Evolutionary conservation across 2,329 filamentous ascomycete species (phyloP).

Genomic region (Pseudocercospora fijiensis): DNA sequence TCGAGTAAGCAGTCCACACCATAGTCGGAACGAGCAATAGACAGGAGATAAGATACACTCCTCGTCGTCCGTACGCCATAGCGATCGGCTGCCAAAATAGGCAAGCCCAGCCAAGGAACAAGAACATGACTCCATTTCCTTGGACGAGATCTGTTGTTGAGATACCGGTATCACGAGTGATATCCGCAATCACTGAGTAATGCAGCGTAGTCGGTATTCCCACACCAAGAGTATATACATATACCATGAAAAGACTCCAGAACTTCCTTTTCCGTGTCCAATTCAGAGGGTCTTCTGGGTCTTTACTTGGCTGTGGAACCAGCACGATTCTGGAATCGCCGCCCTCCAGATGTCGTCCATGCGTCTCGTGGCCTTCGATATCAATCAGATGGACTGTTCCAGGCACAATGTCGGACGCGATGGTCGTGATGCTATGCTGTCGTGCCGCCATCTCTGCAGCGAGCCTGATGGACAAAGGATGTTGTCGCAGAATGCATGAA

Average conservation of each 20-base stretch:
- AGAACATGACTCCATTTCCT: slow-evolving; percentile 40
- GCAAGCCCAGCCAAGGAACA: slow-evolving; percentile 48
- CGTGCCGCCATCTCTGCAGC: not conserved
- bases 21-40: slow-evolving; percentile 24
- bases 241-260: slow-evolving; percentile 21
- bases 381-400: slow-evolving; percentile 27
- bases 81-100: slow-evolving; percentile 52
- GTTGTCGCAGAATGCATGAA: not conserved
- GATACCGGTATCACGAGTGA: slow-evolving; percentile 28
- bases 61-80: slow-evolving; percentile 43
- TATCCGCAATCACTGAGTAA: slow-evolving; percentile 40
- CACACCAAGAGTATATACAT: slow-evolving; percentile 37
- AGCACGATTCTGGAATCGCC: slow-evolving; percentile 22
- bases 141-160: slow-evolving; percentile 27
- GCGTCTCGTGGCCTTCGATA: slow-evolving; percentile 5
- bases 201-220: slow-evolving; percentile 38
- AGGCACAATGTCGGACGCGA: slow-evolving; percentile 17
- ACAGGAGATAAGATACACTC: slow-evolving; percentile 29
- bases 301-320: slow-evolving; percentile 26
- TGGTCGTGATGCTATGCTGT: not conserved
- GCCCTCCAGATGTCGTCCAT: slow-evolving; percentile 8
- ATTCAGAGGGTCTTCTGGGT: slow-evolving; percentile 30
- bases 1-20: slow-evolving; percentile 26
- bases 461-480: not conserved
- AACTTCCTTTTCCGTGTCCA: slow-evolving; percentile 27